These are phyloP conservation scores for Stentor roeselii DNA, from an alignment of 73 alveolate genomes.

Conservation along the genomic window DNA sequence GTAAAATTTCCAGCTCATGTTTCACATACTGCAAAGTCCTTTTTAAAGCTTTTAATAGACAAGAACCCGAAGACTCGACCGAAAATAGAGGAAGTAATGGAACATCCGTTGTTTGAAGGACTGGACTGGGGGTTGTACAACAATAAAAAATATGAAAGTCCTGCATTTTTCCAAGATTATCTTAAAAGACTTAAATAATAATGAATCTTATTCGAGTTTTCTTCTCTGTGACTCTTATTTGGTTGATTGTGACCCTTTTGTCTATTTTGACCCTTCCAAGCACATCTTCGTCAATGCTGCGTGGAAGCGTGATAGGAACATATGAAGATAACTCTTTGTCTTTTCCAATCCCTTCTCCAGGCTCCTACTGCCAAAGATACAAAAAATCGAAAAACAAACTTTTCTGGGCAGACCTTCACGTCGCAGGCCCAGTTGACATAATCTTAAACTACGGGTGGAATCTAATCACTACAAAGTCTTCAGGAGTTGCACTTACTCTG, in stretches of 20 bases:
- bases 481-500: neutral
- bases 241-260: neutral
- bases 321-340: neutral
- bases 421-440: neutral
- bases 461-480: neutral
- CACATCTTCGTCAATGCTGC: neutral
- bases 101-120: neutral
- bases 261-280: neutral
- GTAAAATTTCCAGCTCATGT: neutral
- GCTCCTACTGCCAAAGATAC: neutral
- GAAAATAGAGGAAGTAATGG: neutral
- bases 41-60: neutral
- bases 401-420: neutral
- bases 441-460: neutral
- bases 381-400: neutral
- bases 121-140: neutral
- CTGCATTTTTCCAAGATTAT: neutral
- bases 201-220: no score
- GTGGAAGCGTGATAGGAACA: neutral
- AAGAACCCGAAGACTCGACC: neutral
- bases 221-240: no score
- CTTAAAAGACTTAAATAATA: no score
- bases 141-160: neutral
- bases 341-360: neutral
- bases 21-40: neutral